These are phyloP conservation scores for Coniosporium apollinis DNA, from an alignment of 495 filamentous ascomycete genomes.

Conservation along the genomic window DNA sequence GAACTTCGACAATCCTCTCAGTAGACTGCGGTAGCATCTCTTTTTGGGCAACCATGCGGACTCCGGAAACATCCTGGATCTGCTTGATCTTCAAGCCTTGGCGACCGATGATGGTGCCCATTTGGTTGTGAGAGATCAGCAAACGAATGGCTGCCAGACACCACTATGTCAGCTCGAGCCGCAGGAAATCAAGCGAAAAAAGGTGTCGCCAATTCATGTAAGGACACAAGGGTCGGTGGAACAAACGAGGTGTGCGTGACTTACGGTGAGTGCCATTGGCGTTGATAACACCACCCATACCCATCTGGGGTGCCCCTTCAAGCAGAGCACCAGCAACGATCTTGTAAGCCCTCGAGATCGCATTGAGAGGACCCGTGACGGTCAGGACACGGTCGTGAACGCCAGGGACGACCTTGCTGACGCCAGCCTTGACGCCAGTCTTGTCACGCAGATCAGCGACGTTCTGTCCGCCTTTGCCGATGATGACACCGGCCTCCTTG, in stretches of 20 bases:
- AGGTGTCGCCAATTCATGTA: no score
- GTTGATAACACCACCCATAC: conserved; percentile 77
- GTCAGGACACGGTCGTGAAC: conserved; percentile 95
- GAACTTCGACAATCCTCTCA: conserved; percentile 94
- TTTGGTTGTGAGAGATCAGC: conserved; percentile 97
- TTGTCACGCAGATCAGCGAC: conserved; percentile 93
- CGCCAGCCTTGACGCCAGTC: conserved; percentile 91
- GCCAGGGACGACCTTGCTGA: conserved; percentile 94
- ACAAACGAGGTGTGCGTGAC: no score
- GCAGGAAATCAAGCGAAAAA: no score
- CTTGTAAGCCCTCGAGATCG: conserved; percentile 78
- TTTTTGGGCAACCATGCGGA: conserved; percentile 97
- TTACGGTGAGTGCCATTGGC: conserved; percentile 86
- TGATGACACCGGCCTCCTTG: conserved; percentile 96
- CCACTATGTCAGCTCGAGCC: no score
- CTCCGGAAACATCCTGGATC: conserved; percentile 91
- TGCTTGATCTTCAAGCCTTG: conserved; percentile 97
- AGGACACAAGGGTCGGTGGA: no score
- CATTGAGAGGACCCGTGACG: conserved; percentile 72
- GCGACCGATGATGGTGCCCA: conserved; percentile 97
- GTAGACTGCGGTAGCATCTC: conserved; percentile 99
- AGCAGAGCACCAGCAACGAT: conserved; percentile 82
- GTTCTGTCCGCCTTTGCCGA: conserved; percentile 96
- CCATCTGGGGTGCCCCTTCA: conserved; percentile 84
- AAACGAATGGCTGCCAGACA: conserved; percentile 68